Conservation (phyloP, 192 early-diverging fungal genomes). For the Linnemannia elongata region DNA sequence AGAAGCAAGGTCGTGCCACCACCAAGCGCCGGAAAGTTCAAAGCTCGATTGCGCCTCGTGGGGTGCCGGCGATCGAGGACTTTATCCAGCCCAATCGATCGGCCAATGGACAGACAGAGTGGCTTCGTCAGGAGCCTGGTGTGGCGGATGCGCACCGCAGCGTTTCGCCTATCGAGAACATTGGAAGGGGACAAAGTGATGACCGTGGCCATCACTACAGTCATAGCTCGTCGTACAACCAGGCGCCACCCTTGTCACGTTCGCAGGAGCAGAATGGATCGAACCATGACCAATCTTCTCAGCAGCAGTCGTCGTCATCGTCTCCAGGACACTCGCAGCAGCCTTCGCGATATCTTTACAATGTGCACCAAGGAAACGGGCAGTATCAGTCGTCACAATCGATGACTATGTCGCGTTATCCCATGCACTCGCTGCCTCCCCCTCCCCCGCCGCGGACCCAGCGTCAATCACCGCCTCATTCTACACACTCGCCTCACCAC, state of each 20-base stretch:
- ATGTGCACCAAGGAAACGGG: conserved; percentile 29
- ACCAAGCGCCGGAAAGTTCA: conserved; percentile 41
- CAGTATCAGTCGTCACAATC: conserved; percentile 42
- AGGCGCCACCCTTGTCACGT: not conserved
- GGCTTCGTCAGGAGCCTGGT: conserved; percentile 18
- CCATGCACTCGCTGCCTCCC: conserved; percentile 6
- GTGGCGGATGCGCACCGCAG: conserved; percentile 10
- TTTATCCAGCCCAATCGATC: conserved; percentile 61
- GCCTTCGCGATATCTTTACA: conserved; percentile 17
- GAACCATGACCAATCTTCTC: not conserved
- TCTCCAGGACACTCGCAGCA: not conserved
- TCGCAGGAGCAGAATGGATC: conserved; percentile 3
- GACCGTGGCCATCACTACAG: not conserved
- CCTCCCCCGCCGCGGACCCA: not conserved
- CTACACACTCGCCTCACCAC: not conserved
- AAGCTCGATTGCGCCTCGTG: not conserved
- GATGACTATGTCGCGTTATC: conserved; percentile 50
- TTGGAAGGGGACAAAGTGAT: conserved; percentile 11
- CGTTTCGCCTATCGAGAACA: conserved; percentile 46
- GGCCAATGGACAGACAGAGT: conserved; percentile 48
- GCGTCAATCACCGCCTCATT: conserved; percentile 7
- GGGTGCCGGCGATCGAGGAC: conserved; percentile 68
- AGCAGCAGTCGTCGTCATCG: not conserved
- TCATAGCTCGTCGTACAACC: conserved; percentile 19
- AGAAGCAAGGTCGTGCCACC: conserved; percentile 16